A percentile compares a stretch with the other conserved stretches of the same genome.
Evolutionary conservation across 345 rosid species (phyloP).

Genomic region (Toxicodendron radicans): DNA sequence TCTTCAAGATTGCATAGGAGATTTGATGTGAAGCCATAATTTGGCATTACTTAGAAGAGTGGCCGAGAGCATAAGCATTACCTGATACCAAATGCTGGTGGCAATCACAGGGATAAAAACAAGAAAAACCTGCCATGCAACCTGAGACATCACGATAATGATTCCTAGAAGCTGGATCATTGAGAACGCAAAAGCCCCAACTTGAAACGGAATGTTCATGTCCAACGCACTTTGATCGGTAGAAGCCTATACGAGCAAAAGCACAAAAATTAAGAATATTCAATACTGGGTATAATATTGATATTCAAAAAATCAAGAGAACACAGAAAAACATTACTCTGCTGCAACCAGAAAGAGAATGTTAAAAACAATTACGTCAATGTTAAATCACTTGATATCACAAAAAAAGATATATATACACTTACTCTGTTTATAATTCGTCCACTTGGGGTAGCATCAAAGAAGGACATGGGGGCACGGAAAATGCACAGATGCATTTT

Average conservation of each 20-base stretch:
- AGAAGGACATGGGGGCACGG: slow-evolving; percentile 83
- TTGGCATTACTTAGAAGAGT: not conserved
- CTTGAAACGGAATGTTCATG: slow-evolving; percentile 44
- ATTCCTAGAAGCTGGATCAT: slow-evolving; percentile 60
- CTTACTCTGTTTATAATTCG: slow-evolving; percentile 59
- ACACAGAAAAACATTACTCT: not conserved
- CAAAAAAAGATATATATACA: not conserved
- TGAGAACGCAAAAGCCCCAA: slow-evolving; percentile 47
- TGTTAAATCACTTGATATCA: not conserved
- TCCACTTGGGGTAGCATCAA: slow-evolving; percentile 77
- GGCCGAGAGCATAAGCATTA: slow-evolving; percentile 22
- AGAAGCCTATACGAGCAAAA: slow-evolving; percentile 50
- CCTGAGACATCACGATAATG: slow-evolving; percentile 63
- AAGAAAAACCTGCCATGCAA: slow-evolving; percentile 63
- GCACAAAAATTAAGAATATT: not conserved
- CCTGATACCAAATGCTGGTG: slow-evolving; percentile 62
- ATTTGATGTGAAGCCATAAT: not conserved
- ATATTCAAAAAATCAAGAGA: not conserved
- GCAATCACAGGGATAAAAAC: slow-evolving; percentile 56
- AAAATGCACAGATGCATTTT: slow-evolving; percentile 65
- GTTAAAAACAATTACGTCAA: too few relatives aligned
- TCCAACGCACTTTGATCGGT: slow-evolving; percentile 77
- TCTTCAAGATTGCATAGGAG: not conserved
- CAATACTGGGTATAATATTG: not conserved
- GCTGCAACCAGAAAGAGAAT: not conserved